Evolutionary conservation across 495 filamentous ascomycete species (phyloP), one percentile per base, ranked within the genome.

Genomic region (Oleoguttula mirabilis): DNA sequence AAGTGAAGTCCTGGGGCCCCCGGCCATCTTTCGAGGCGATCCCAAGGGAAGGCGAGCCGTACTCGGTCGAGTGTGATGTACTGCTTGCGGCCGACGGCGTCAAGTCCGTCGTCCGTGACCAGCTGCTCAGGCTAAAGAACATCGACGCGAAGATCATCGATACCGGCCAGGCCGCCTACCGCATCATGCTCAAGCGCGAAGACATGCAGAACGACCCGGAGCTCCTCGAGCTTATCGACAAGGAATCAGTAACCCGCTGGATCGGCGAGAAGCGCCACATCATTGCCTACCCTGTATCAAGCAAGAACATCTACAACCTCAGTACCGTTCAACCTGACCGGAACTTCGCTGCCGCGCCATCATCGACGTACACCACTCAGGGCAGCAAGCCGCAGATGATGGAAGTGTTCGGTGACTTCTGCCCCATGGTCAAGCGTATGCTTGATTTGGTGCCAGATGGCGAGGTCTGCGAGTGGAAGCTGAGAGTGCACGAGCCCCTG

Each of bases 391-490:
- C 60, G 17, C 70, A 64, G 34, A 81, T 85, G 77, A 55, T 84
- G 48, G 55, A 66, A 15, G 75, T 83, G 19, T 87, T 75, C 54
- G 60, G 50, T 14, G 79, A 81, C 55, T 88, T 84, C 62, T 80
- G 75, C 54, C 79, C 79, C 23, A 72, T 74, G 54, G 71, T 88
- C 10, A 70, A 75, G 49, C 72, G 76, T 41, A 76, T 88, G 72
- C 66, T 88, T 22, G 64, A 80, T 56, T 68, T 83, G n/a, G 81
- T 87, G 6, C 81, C 80, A 1, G 84, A 87, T 28, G 80, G 77
- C 27, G 79, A 84, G 49, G 80, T 88, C 20, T 82, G 79, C 59
- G 79, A 85, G 61, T 88, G 81, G 82, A 79, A 82, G 58, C 66
- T 88, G 28, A 73, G 81, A 31, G 71, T 76, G 1, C 79, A 87